Evolutionary conservation across 2,329 filamentous ascomycete species (phyloP).

Genomic region (Didymella glomerata): DNA sequence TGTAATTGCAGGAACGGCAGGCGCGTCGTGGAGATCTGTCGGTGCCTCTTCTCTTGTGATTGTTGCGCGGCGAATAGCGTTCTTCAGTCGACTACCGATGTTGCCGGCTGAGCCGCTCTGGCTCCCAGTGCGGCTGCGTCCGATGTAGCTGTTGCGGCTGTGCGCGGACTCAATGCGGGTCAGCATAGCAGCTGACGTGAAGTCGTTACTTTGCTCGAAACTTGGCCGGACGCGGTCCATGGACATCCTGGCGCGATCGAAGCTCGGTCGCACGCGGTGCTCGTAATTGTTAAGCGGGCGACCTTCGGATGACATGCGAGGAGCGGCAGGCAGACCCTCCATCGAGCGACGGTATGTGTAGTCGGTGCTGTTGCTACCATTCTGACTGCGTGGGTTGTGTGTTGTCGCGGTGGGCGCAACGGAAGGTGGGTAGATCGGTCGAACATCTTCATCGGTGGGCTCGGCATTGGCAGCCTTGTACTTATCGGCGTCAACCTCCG

Average conservation of each 20-base stretch:
- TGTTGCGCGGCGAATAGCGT: constrained; percentile 39
- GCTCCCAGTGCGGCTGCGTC: constrained; percentile 5
- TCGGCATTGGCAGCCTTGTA: constrained; percentile 56
- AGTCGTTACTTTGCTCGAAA: constrained; percentile 88
- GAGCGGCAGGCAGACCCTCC: constrained; percentile 41
- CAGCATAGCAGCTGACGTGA: constrained; percentile 87
- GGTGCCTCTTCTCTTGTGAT: constrained; percentile 42
- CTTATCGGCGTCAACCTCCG: constrained; percentile 59
- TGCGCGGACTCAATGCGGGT: constrained; percentile 78
- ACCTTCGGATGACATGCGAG: constrained; percentile 46
- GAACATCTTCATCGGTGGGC: constrained; percentile 79
- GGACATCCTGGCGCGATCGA: constrained; percentile 83
- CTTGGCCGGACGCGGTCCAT: constrained; percentile 86
- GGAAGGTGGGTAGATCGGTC: constrained; percentile 93
- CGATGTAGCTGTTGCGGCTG: constrained; percentile 41
- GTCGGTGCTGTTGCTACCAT: constrained; percentile 92
- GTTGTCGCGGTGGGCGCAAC: constrained; percentile 73
- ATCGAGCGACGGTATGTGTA: constrained; percentile 67
- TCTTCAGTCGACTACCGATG: constrained; percentile 35
- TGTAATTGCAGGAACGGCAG: constrained; percentile 28
- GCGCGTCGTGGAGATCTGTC: constrained; percentile 25
- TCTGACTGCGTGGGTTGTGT: constrained; percentile 83
- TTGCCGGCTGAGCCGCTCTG: constrained; percentile 23
- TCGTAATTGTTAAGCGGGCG: constrained; percentile 26
- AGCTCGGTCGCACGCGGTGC: constrained; percentile 73